These are phyloP conservation scores for Hypocrella siamensis DNA, from an alignment of 2,329 filamentous ascomycete genomes.

Conservation along the genomic window DNA sequence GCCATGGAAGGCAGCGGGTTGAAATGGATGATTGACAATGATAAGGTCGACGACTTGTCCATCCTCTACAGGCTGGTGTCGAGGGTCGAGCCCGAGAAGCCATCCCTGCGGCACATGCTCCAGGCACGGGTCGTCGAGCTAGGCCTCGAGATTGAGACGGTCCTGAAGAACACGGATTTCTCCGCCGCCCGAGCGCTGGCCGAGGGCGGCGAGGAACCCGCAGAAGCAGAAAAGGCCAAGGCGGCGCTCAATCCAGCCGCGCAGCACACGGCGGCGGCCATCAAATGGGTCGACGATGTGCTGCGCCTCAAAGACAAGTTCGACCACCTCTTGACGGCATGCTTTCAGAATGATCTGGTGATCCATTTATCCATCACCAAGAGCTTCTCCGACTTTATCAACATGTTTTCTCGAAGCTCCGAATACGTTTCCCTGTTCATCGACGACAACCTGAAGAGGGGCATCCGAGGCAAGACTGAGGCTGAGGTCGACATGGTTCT, in stretches of 20 bases:
- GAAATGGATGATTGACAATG: constrained; percentile 81
- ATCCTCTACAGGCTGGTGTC: constrained; percentile 68
- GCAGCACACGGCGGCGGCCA: constrained; percentile 70
- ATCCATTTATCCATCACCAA: constrained; percentile 71
- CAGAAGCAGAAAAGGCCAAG: constrained; percentile 22
- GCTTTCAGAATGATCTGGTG: constrained; percentile 60
- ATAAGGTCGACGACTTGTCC: constrained; percentile 61
- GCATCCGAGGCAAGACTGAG: constrained; percentile 85
- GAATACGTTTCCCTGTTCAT: constrained; percentile 95
- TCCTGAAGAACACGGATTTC: constrained; percentile 39
- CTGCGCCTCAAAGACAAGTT: constrained; percentile 78
- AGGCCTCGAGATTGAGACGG: constrained; percentile 68
- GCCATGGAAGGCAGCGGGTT: constrained; percentile 74
- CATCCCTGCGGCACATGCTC: constrained; percentile 52
- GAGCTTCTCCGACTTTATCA: constrained; percentile 89
- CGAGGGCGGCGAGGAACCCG: constrained; percentile 32
- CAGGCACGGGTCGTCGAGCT: constrained; percentile 64
- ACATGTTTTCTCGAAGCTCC: constrained; percentile 67
- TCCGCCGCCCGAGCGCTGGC: constrained; percentile 19
- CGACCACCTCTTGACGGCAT: constrained; percentile 57
- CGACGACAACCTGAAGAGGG: constrained; percentile 88
- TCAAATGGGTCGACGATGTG: constrained; percentile 92
- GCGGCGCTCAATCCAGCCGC: constrained; percentile 38
- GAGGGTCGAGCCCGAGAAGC: constrained; percentile 61
- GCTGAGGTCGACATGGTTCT: constrained; percentile 68